Evolutionary conservation across 257 asterid genomes (phyloP), one percentile per base, ranked within the genome.

Genomic region (Gardenia jasminoides): DNA sequence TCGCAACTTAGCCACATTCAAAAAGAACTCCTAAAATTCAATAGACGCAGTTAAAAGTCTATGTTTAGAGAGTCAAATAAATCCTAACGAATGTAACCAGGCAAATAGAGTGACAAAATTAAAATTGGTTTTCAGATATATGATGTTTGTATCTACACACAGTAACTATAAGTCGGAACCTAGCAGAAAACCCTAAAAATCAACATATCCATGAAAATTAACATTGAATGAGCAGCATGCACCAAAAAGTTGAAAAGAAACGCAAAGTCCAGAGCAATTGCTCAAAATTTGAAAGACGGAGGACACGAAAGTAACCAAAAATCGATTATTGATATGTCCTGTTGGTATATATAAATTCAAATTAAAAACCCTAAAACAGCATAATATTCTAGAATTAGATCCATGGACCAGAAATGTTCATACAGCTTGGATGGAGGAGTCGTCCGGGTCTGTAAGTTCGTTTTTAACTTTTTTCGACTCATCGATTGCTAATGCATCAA

Each of bases 371-470:
- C 31, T 22, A 36, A 6, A 36, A 24, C 3, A 58, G 3, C 26
- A 10, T 22, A 52, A 73, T 7, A 16, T 15, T 28, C 15, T 10
- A 26, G 16, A 61, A 24, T n/a, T 41, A 75, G 58, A 36, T 24
- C 10, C 11, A n/a, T 52, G 31, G 43, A 61, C 30, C 6, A 11
- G 41, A 36, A 36, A 36, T 36, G 41, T 36, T 41, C 47, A 26
- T 89, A 90, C 97, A 58, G 94, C 84, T 88, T 90, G 82, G 71
- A 91, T 89, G 24, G 54, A 39, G 54, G 88, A 79, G 54, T 85
- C 94, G 0, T 90, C 97, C 22, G 92, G 94, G 72, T 91, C 91
- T 8, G 88, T 56, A 36, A 91, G 90, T 36, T 78, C 66, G 54
- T 61, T 69, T 28, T 74, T 59, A 48, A 72, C 77, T 61, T 10